Base-by-base conservation (phyloP, 192 early-diverging fungal genomes). In the Coemansia sp. region DNA sequence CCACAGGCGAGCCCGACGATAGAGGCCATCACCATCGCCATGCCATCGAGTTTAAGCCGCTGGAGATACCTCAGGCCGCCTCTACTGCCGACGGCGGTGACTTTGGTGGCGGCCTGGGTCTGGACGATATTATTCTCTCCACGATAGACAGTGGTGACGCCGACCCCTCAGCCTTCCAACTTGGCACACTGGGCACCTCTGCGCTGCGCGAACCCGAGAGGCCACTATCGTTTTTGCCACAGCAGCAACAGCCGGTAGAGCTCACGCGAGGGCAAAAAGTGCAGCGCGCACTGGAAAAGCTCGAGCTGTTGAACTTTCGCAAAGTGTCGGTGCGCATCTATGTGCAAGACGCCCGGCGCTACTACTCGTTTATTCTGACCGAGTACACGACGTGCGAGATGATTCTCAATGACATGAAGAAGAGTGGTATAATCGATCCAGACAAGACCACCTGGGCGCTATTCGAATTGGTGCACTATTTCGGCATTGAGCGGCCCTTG, bases 401-500 rank as follows among this genome's bases (percentile, higher is more conserved):
- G 72, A 85, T 93, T 8, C 70, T 95, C 16, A 69, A 88, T 30
- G 89, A 92, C 67, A 75, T 96, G 60, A 80, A 87, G 45, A 75
- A 88, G 60, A 84, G 83, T 53, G 83, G 76, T n/a, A 78, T 88
- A 52, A 77, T 90, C 12, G 78, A 86, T 27, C 49, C 75, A 4
- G 63, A 71, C 30, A 71, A 80, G 71, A 58, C 60, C 68, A 68
- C 67, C 4, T 98, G 94, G 94, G 91, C 93, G 5, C 76, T 98
- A 39, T 98, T 98, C 84, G 96, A 98, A 71, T 82, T 95, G 38
- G 88, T 90, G 34, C 91, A 92, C 66, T 87, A 96, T 65, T 88
- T 91, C 78, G 89, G 90, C 38, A 80, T 96, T 50, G 96, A 98
- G 80, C 86, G 96, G 64, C 94, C 95, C 24, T 65, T 98, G 37